Base-by-base conservation (phyloP, 2,329 filamentous ascomycete species). In the Pseudocercospora macadamiae region DNA sequence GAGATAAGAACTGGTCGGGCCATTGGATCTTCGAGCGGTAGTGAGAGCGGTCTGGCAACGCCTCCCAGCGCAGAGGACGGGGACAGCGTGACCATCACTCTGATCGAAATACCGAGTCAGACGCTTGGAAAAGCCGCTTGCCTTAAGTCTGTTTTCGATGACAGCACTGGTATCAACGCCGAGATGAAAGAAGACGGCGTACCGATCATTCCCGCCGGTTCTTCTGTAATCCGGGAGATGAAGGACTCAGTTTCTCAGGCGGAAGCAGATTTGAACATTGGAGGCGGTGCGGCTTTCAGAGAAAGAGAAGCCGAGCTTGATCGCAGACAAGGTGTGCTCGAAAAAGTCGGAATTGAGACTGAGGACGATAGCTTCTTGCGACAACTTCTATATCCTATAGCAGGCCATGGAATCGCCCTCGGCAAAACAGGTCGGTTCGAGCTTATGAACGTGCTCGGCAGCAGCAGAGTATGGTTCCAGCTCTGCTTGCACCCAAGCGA, bases 161-260 rank as follows among this genome's bases (percentile, higher is more conserved):
- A 97, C 68, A 85, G 82, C n/a, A 80, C 88, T 18, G 95, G 95
- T 52, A 97, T 99, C 77, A 97, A 97, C 68, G 84, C 89, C 0
- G 95, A 99, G 78, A 97, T 99, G 93, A 96, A 93, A 70, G 89
- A 93, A 62, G 95, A 99, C 66, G 95, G 95, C 8, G 84, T 99
- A 0, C 84, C 90, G n/a, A 83, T 96, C 2, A 77, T 83, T 1
- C 68, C 88, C 0, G 86, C 86, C 1, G 89, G 90, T n/a, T 89
- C 88, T 58, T 96, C 93, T 0, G 89, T 97, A 8, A 73, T 93
- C 12, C 87, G 89, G 34, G 93, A 97, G 72, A 96, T 96, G 89
- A 86, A 90, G 69, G 87, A 87, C 57, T 91, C 93, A 1, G 85
- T 97, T 4, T 77, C 86, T 0, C 88, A 90, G 49, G 89, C 87